Conservation (phyloP, 345 rosid species). For the Fremontodendron californicum region DNA sequence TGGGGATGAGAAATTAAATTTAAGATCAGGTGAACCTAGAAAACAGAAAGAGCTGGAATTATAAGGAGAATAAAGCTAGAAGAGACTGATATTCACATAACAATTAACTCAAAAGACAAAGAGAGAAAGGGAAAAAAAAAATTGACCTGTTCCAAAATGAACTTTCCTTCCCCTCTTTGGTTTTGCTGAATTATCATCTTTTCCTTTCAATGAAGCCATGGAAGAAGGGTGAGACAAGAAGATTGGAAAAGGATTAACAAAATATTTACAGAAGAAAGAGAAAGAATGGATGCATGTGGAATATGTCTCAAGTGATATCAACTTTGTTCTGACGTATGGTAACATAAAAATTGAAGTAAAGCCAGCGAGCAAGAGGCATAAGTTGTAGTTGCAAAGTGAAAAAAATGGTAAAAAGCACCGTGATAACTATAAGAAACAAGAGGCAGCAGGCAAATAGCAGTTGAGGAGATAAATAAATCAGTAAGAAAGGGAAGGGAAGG, state of each 20-base stretch:
- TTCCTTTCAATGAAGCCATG: constrained; percentile 7
- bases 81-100: not conserved
- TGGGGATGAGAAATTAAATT: constrained; percentile 23
- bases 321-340: not conserved
- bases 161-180: constrained; percentile 56
- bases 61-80: not conserved
- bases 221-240: not conserved
- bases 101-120: not conserved
- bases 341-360: too few relatives aligned
- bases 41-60: not conserved
- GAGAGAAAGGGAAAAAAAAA: not conserved
- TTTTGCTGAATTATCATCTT: constrained; percentile 26
- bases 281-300: not conserved
- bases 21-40: constrained; percentile 25
- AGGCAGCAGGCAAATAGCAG: too few relatives aligned
- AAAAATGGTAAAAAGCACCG: too few relatives aligned
- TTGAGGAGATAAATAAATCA: too few relatives aligned
- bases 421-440: not conserved
- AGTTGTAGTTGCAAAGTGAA: not conserved
- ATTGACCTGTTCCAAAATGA: constrained; percentile 49
- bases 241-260: not conserved
- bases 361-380: not conserved
- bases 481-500: too few relatives aligned
- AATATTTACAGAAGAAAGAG: not conserved
- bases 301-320: not conserved